Evolutionary conservation across 2,329 filamentous ascomycete species (phyloP), one percentile per base, ranked within the genome.

Genomic region (Botrytis cinerea): DNA sequence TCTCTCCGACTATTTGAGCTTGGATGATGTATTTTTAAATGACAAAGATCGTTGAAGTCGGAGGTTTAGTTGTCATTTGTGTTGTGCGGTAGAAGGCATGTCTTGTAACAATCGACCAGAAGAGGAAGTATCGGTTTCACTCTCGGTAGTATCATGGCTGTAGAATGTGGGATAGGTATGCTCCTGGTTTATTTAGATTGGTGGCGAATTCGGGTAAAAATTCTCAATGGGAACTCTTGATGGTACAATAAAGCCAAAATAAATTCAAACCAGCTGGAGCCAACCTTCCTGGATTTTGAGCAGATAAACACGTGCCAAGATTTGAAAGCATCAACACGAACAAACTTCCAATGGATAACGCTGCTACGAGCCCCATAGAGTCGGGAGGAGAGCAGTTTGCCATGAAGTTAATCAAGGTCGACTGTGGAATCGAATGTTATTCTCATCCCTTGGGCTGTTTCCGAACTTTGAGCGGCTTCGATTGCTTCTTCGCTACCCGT

Each of bases 401-500:
- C 48, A 69, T 32, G 20, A 32, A 16, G 25, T 25, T 45, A n/a
- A 3, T 6, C 22, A 28, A n/a, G 9, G n/a, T 5, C 9, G n/a
- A 54, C 40, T 38, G 25, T 18, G 4, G 10, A n/a, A 2, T 25
- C 25, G 32, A 5, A 10, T 28, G 10, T 10, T 6, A 32, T 5
- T 6, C 28, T 68, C 51, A 69, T 25, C 35, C 20, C 28, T 69
- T 69, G 8, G 38, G 16, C 25, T 57, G 66, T 40, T 59, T 69
- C 10, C n/a, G 38, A 69, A 22, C 38, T 35, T 69, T 69, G 22
- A 16, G 16, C 10, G 45, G 66, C n/a, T 69, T 69, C 5, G 48
- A 69, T 45, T 57, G n/a, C 32, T 69, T 69, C 66, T 69, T 69
- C 38, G 66, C 66, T n/a, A 69, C 18, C 32, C 66, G 66, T 43